A percentile compares a stretch with the other conserved stretches of the same genome.
phyloP scores from a whole-genome alignment of 257 asterid species.

The Solanum tacnaense region DNA sequence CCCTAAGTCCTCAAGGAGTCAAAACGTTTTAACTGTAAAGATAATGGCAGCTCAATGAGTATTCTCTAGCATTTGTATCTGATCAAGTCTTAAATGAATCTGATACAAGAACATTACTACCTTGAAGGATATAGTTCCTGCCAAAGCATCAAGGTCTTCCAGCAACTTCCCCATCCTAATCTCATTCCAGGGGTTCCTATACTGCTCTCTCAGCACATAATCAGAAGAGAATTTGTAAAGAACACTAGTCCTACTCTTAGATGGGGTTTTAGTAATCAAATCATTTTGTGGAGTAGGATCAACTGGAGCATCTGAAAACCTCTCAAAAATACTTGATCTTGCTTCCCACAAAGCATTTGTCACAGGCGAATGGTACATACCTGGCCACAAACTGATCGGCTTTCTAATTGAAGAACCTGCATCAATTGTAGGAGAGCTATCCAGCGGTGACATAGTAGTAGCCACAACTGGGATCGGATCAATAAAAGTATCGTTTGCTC shows the following conservation, averaged over 20 bases:
- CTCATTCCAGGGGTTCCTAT: conserved; percentile 86
- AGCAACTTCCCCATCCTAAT: conserved; percentile 84
- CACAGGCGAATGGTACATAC: conserved; percentile 86
- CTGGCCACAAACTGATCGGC: conserved; percentile 84
- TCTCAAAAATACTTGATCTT: conserved; percentile 53
- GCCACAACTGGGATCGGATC: conserved; percentile 13
- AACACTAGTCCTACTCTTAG: conserved; percentile 58
- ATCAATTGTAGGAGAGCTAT: conserved; percentile 37
- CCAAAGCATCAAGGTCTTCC: conserved; percentile 98
- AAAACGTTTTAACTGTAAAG: neutral
- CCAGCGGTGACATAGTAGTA: conserved; percentile 15
- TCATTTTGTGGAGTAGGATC: conserved; percentile 33
- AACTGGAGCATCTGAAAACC: conserved; percentile 11
- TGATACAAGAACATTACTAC: conserved; percentile 13
- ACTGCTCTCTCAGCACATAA: conserved; percentile 75
- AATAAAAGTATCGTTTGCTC: conserved; percentile 9
- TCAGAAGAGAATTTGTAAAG: conserved; percentile 62
- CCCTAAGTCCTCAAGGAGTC: neutral
- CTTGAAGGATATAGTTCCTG: conserved; percentile 88
- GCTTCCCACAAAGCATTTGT: conserved; percentile 95
- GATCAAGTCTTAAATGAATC: neutral
- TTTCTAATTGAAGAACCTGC: conserved; percentile 81
- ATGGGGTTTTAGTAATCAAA: conserved; percentile 43
- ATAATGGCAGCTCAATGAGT: neutral
- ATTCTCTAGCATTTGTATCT: neutral